These are phyloP conservation scores for Coniochaeta prunicola DNA, from an alignment of 2,329 filamentous ascomycete genomes.

Conservation along the genomic window DNA sequence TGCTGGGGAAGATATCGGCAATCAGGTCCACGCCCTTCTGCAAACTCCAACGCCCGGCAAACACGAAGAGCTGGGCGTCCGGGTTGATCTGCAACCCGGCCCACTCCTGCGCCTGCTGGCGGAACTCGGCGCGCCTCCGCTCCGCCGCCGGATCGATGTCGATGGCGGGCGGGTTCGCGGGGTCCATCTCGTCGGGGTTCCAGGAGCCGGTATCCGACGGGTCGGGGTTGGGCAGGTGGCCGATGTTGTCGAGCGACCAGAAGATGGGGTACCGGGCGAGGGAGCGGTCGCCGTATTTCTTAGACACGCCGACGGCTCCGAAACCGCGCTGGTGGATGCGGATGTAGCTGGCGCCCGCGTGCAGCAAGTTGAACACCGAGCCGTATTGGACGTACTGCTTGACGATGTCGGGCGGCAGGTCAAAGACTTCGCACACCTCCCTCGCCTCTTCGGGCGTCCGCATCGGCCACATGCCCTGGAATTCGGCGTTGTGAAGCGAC, in stretches of 20 bases:
- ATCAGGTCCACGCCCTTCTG: slow-evolving; percentile 65
- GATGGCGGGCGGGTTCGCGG: slow-evolving; percentile 30
- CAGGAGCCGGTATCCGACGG: slow-evolving; percentile 58
- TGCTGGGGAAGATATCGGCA: slow-evolving; percentile 57
- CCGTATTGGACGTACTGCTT: slow-evolving; percentile 59
- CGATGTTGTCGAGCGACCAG: slow-evolving; percentile 57
- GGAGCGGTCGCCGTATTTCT: slow-evolving; percentile 58
- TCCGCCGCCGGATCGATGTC: slow-evolving; percentile 51
- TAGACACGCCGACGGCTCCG: slow-evolving; percentile 57
- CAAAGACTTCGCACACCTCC: slow-evolving; percentile 60
- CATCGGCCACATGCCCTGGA: slow-evolving; percentile 64
- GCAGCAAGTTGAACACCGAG: slow-evolving; percentile 58
- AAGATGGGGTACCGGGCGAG: slow-evolving; percentile 63
- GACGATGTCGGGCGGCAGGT: slow-evolving; percentile 48
- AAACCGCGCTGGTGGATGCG: slow-evolving; percentile 58
- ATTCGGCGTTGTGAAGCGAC: slow-evolving; percentile 63
- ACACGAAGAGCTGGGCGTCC: slow-evolving; percentile 58
- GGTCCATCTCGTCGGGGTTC: slow-evolving; percentile 40
- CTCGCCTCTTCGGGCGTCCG: slow-evolving; percentile 51
- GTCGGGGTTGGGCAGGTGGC: slow-evolving; percentile 58
- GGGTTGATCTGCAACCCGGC: slow-evolving; percentile 55
- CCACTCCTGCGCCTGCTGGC: slow-evolving; percentile 60
- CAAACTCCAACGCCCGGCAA: slow-evolving; percentile 62
- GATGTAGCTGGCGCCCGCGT: slow-evolving; percentile 55
- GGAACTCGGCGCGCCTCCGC: slow-evolving; percentile 40